phyloP scores from a whole-genome alignment of 2,329 filamentous ascomycete species.

The Venturia oleaginea region DNA sequence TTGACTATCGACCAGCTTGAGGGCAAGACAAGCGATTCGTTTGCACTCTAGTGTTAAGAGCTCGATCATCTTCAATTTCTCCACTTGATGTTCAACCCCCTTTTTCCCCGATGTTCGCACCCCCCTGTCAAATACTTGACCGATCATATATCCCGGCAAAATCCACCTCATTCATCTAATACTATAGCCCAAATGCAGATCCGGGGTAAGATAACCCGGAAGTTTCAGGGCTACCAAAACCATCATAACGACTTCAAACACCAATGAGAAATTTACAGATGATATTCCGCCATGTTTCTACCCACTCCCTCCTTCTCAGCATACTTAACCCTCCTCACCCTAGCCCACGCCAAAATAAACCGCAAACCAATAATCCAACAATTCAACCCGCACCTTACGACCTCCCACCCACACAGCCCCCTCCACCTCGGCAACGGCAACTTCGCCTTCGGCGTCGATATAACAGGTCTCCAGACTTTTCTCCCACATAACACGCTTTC shows the following conservation, averaged over 20 bases:
- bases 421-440: conserved; percentile 42
- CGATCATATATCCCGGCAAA: no score
- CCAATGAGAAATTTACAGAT: no score
- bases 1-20: no score
- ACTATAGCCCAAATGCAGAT: neutral
- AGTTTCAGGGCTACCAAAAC: neutral
- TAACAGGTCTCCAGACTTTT: conserved; percentile 39
- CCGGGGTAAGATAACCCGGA: neutral
- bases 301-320: neutral
- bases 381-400: neutral
- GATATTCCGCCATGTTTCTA: no score
- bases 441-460: conserved; percentile 39
- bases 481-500: conserved; percentile 34
- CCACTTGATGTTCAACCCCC: no score
- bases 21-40: no score
- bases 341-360: neutral
- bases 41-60: no score
- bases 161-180: no score
- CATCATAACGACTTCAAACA: neutral
- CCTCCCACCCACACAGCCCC: neutral
- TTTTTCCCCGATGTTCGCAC: neutral
- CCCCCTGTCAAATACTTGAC: no score
- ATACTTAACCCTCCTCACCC: neutral
- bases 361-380: neutral
- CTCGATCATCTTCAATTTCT: no score